phyloP scores from a whole-genome alignment of 2,329 filamentous ascomycete genomes.

The Phyllosticta citrichinensis region DNA sequence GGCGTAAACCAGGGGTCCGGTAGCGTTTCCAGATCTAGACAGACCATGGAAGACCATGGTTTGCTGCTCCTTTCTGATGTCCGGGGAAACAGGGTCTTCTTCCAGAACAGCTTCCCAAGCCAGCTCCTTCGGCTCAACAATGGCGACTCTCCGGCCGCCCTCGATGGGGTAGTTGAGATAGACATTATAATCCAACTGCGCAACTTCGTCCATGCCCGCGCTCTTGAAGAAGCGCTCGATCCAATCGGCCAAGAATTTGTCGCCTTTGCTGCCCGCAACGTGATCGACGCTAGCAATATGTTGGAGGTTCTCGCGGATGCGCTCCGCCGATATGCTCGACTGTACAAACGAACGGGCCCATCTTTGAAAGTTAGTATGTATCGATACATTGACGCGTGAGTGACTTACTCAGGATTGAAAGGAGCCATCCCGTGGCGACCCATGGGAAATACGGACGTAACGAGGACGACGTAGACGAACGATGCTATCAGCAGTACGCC shows the following conservation, averaged over 20 bases:
- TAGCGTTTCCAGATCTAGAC: conserved; percentile 77
- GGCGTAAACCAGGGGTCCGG: conserved; percentile 78
- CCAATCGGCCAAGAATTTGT: conserved; percentile 76
- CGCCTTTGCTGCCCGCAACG: conserved; percentile 87
- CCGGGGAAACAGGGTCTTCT: conserved; percentile 51
- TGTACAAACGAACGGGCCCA: conserved; percentile 68
- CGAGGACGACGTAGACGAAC: conserved; percentile 75
- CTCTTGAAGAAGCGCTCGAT: conserved; percentile 66
- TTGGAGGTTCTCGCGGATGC: conserved; percentile 56
- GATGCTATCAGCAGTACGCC: conserved; percentile 66
- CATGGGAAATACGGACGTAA: conserved; percentile 71
- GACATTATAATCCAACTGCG: conserved; percentile 61
- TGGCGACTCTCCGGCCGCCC: conserved; percentile 69
- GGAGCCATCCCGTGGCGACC: conserved; percentile 55
- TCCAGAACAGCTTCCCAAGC: conserved; percentile 76
- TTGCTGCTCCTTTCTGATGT: conserved; percentile 45
- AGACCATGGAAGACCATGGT: conserved; percentile 79
- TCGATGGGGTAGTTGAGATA: conserved; percentile 85
- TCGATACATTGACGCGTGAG: no score
- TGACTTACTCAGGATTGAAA: conserved; percentile 60
- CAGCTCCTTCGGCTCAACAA: conserved; percentile 59
- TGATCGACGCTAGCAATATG: conserved; percentile 80
- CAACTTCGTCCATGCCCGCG: conserved; percentile 64
- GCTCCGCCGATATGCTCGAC: conserved; percentile 55
- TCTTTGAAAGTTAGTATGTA: not conserved